Conservation (phyloP, 2,329 filamentous ascomycete genomes). For the Zymoseptoria pseudotritici region DNA sequence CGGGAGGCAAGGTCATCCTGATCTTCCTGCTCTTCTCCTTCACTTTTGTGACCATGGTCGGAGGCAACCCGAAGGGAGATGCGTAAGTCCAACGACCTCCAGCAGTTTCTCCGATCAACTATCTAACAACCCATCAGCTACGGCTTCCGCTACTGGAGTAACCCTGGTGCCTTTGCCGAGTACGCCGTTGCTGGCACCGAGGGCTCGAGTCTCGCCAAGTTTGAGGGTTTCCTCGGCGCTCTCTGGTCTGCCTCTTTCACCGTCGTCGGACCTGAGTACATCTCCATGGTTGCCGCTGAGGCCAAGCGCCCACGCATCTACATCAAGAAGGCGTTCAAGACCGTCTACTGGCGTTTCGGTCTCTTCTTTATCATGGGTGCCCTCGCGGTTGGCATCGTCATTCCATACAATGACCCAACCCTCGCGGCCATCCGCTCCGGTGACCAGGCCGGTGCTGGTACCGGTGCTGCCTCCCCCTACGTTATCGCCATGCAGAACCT, state of each 20-base stretch:
- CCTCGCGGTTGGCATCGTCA: conserved; percentile 39
- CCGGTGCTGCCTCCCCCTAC: conserved; percentile 25
- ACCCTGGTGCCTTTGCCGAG: conserved; percentile 30
- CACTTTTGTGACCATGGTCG: conserved; percentile 29
- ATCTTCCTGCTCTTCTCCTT: conserved; percentile 26
- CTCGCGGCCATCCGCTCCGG: conserved; percentile 22
- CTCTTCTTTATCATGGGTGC: conserved; percentile 44
- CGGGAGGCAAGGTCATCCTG: conserved; percentile 35
- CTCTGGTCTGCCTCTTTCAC: conserved; percentile 34
- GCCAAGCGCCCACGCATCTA: conserved; percentile 39
- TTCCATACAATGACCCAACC: conserved; percentile 29
- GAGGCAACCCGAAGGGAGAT: conserved; percentile 29
- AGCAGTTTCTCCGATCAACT: background rate
- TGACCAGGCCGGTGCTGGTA: conserved; percentile 17
- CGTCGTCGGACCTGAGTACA: conserved; percentile 40
- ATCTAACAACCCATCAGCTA: conserved; percentile 11
- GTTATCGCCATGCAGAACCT: conserved; percentile 41
- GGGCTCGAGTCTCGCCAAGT: conserved; percentile 21
- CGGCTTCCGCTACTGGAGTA: conserved; percentile 38
- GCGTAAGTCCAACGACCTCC: conserved; percentile 3
- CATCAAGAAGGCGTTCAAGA: conserved; percentile 45
- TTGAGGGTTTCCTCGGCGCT: conserved; percentile 30
- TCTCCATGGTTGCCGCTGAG: conserved; percentile 43
- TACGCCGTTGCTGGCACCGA: conserved; percentile 19
- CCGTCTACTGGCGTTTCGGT: conserved; percentile 42